Base-by-base conservation (phyloP, 1,139 yeast species). In the Kodamaea sp. region DNA sequence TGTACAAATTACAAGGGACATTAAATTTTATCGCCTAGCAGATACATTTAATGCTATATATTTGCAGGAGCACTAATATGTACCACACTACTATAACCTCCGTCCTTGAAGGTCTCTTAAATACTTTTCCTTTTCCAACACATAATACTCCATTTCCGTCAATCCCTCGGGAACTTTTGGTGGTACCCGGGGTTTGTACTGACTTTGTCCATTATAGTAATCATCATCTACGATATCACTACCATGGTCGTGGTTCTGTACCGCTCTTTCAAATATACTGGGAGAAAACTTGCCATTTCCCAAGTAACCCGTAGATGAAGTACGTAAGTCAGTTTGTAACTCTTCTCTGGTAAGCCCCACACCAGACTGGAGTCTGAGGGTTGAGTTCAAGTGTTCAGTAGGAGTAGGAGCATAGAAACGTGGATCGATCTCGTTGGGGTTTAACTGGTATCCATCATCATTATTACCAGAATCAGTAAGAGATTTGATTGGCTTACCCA, bases 141-240 rank as follows among this genome's bases (percentile, higher is more conserved):
- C 62, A 40, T 66, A 74, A 45, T 71, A 76, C 47, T 76, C 81
- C 47, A 54, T 61, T 22, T 71, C 71, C 4, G 63, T 56, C 45
- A 76, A 52, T 0, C 81, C 81, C 24, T 60, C 48, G 0, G 81
- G 81, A n/a, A 75, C 66, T 50, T 74, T 75, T 2, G 80, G 79
- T 2, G 81, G 81, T 2, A 74, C 70, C 14, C 50, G 51, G 0
- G 80, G 79, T 32, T 71, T 66, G 58, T 28, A 57, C 39, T 6
- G 66, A 57, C 30, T 72, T 69, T 18, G 70, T 55, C 27, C 65
- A 29, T 60, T 59, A 16, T 37, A 37, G 25, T 37, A 37, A 28
- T 57, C 64, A 32, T 56, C 57, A 28, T 52, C 50, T 26, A 41
- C 34, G 7, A 39, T 30, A 12, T 43, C 48, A 24, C 44, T 42